A percentile compares a stretch with the other conserved stretches of the same genome.
phyloP scores from a whole-genome alignment of 371 early-diverging fungal genomes.

The Mortierella sp. region DNA sequence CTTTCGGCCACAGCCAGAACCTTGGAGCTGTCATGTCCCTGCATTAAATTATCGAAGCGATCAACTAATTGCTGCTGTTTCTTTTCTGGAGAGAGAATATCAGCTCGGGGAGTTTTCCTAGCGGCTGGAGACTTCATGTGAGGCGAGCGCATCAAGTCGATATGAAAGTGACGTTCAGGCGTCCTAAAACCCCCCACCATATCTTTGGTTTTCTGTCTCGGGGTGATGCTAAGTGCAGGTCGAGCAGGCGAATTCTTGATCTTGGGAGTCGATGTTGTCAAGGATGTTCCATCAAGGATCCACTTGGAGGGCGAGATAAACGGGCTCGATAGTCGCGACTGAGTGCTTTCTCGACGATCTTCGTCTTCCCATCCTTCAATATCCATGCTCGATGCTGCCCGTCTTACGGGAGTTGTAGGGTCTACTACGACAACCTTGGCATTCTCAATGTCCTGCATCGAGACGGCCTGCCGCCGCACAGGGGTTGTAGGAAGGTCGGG shows the following conservation, averaged over 20 bases:
- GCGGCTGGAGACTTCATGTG: not conserved
- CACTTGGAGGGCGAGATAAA: conserved; percentile 41
- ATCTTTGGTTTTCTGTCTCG: conserved; percentile 31
- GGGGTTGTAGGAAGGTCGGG: conserved; percentile 6
- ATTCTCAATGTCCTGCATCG: conserved; percentile 25
- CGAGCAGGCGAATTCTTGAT: conserved; percentile 1
- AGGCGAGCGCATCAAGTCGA: not conserved
- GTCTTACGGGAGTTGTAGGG: conserved; percentile 32
- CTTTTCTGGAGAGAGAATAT: conserved; percentile 15
- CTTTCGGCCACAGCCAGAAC: conserved; percentile 45
- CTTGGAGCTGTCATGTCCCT: conserved; percentile 26
- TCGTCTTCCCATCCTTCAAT: conserved; percentile 55
- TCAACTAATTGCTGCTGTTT: conserved; percentile 39
- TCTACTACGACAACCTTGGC: conserved; percentile 35
- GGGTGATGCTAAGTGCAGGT: conserved; percentile 13
- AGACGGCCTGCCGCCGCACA: conserved; percentile 13
- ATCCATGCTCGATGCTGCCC: conserved; percentile 32
- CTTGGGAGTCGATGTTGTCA: conserved; percentile 38
- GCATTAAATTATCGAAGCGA: conserved; percentile 42
- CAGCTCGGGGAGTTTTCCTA: conserved; percentile 11
- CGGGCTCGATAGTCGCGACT: conserved; percentile 19
- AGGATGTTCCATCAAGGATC: conserved; percentile 12
- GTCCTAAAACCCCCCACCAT: conserved; percentile 11
- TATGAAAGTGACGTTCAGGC: not conserved
- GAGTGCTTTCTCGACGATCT: conserved; percentile 25